A percentile compares a stretch with the other conserved stretches of the same genome.
These are phyloP conservation scores for Epicoccum sorghinum DNA, from an alignment of 2,329 filamentous ascomycete species.

Conservation along the genomic window DNA sequence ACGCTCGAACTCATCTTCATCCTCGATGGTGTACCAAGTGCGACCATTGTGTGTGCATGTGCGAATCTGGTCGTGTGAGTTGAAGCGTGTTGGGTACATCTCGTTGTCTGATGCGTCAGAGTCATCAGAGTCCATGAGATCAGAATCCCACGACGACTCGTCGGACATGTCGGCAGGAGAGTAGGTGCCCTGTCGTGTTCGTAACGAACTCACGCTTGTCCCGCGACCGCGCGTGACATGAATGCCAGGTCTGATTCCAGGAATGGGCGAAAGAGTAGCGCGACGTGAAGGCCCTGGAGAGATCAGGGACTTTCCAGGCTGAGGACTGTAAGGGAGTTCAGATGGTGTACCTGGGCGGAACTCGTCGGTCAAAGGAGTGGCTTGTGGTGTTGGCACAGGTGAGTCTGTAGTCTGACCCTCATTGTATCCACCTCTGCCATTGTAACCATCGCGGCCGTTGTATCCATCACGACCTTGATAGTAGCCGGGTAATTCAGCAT, in stretches of 20 bases:
- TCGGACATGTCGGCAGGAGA: slow-evolving; percentile 43
- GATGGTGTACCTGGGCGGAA: slow-evolving; percentile 41
- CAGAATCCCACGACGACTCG: slow-evolving; percentile 50
- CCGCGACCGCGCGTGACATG: slow-evolving; percentile 39
- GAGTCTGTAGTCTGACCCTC: slow-evolving; percentile 37
- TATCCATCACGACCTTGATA: slow-evolving; percentile 47
- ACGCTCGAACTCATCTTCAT: slow-evolving; percentile 53
- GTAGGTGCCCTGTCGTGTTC: slow-evolving; percentile 38
- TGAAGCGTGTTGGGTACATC: slow-evolving; percentile 14
- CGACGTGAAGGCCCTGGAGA: slow-evolving; percentile 42
- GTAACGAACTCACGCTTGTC: slow-evolving; percentile 37
- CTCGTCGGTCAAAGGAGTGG: slow-evolving; percentile 29
- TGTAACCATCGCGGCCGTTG: slow-evolving; percentile 42
- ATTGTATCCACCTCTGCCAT: slow-evolving; percentile 43
- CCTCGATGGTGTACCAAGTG: slow-evolving; percentile 36
- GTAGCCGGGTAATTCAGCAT: slow-evolving; percentile 34
- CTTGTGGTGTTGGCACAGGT: slow-evolving; percentile 36
- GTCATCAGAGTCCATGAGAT: slow-evolving; percentile 45
- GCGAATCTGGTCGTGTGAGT: slow-evolving; percentile 17
- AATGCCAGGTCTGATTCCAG: slow-evolving; percentile 43
- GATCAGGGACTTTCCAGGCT: slow-evolving; percentile 25
- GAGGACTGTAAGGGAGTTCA: slow-evolving; percentile 38
- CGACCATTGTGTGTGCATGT: slow-evolving; percentile 24
- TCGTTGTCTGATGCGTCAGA: slow-evolving; percentile 37
- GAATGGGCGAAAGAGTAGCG: slow-evolving; percentile 46